Percentiles rank a stretch among this genome's conserved stretches.
Evolutionary conservation across 139 green algal genomes (phyloP).

Genomic region (Chlamydomonas asymmetrica): DNA sequence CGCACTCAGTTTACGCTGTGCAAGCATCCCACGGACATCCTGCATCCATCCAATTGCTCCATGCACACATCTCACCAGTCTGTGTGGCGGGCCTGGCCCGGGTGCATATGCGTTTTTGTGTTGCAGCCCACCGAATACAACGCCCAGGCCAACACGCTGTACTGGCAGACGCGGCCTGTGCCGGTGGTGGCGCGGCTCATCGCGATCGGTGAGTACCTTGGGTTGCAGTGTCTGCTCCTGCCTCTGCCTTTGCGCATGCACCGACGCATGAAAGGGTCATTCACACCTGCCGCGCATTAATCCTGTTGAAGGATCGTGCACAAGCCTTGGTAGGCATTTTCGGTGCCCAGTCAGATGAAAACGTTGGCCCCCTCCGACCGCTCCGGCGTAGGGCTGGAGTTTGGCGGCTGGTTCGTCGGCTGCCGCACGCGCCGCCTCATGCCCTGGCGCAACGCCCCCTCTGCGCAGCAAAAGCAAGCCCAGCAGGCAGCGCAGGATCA

Average conservation of each 20-base stretch:
- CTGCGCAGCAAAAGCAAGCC: background rate
- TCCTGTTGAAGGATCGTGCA: background rate
- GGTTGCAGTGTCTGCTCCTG: conserved; percentile 19
- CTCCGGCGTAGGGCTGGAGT: conserved; percentile 14
- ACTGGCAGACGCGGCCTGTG: conserved; percentile 66
- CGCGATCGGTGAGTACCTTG: conserved; percentile 42
- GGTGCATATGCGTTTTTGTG: no score
- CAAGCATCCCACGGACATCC: no score
- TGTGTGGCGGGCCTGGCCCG: no score
- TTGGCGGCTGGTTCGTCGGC: conserved; percentile 15
- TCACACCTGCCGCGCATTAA: background rate
- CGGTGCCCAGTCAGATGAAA: conserved; percentile 5
- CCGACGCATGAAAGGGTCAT: background rate
- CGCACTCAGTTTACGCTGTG: no score
- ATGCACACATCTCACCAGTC: no score
- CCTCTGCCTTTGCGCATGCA: conserved; percentile 5
- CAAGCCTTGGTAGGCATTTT: background rate
- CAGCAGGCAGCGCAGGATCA: background rate
- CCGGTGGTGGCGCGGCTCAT: conserved; percentile 52
- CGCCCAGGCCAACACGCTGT: conserved; percentile 36
- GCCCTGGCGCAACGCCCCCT: background rate
- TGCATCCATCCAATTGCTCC: no score
- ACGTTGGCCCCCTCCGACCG: background rate
- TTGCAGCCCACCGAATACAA: conserved; percentile 37
- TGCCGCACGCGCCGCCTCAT: background rate